Base-by-base conservation (phyloP, 2,329 filamentous ascomycete species). In the Coniella lustricola region DNA sequence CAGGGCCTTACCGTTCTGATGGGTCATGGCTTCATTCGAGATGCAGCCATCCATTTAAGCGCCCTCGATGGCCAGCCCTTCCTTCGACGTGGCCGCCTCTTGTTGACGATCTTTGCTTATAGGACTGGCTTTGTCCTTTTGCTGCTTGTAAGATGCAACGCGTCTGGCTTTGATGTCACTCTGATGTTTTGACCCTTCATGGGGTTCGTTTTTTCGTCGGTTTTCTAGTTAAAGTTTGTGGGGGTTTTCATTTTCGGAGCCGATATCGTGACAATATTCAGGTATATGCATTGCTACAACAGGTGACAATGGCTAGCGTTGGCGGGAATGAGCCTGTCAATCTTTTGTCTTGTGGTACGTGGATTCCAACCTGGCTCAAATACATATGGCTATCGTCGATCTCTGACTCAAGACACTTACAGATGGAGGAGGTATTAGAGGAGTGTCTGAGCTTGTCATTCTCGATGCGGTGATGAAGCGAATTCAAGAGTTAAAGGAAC, bases 351-450 rank as follows among this genome's bases (percentile, higher is more conserved):
- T 42, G 20, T 4, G 44, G 44, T 46, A 34, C 10, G 44, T 46
- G 18, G 5, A 10, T 10, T 18, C 40, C 20, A 3, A 21, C 31
- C 29, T 12, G 5, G n/a, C 20, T n/a, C 8, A 17, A 7, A 18
- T 25, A 3, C 12, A 4, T 7, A 4, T 33, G 12, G 17, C 3
- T 2, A 7, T 8, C n/a, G 14, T 12, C 16, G 20, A 2, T 7
- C 3, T 5, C 40, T 29, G 5, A 33, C 4, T 29, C 10, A 10
- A 29, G 10, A 5, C 10, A 29, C 25, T 5, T 29, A 5, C 22
- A 61, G 57, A 69, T 51, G 62, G 62, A 7, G 63, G 66, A 10
- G 65, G 66, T 1, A 60, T 68, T 14, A 57, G 66, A 2, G 66
- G 66, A 1, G 56, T 67, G 0, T 64, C 64, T 3, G 56, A 57